Evolutionary conservation across 2,329 filamentous ascomycete species (phyloP).

Genomic region (Thielaviopsis euricoi): DNA sequence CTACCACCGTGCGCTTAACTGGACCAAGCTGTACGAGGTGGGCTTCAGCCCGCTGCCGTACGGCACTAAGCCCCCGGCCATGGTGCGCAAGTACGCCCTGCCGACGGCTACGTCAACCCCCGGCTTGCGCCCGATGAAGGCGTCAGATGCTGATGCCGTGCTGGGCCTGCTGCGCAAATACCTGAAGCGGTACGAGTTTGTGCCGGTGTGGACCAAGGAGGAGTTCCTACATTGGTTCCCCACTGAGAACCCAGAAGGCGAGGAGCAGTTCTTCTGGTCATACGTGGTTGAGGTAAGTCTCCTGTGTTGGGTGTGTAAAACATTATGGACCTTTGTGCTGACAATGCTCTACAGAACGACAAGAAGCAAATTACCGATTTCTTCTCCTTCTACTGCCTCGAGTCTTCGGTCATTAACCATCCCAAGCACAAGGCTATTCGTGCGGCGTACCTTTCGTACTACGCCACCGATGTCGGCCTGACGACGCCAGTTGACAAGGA

Average conservation of each 20-base stretch:
- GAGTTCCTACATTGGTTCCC: slow-evolving; percentile 77
- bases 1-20: slow-evolving; percentile 85
- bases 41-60: slow-evolving; percentile 81
- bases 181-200: slow-evolving; percentile 64
- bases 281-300: slow-evolving; percentile 66
- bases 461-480: slow-evolving; percentile 70
- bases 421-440: slow-evolving; percentile 62
- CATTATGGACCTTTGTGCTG: neutral
- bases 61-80: slow-evolving; percentile 68
- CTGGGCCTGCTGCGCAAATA: slow-evolving; percentile 61
- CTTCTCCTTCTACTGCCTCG: slow-evolving; percentile 90
- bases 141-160: slow-evolving; percentile 62
- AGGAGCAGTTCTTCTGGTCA: slow-evolving; percentile 78
- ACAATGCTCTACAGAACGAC: slow-evolving; percentile 24
- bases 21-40: slow-evolving; percentile 88
- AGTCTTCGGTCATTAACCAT: slow-evolving; percentile 79
- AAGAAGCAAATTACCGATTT: slow-evolving; percentile 84
- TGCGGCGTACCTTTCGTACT: slow-evolving; percentile 95
- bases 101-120: slow-evolving; percentile 56
- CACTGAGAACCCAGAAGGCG: slow-evolving; percentile 45
- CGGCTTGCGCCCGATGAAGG: slow-evolving; percentile 66
- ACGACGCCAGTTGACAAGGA: slow-evolving; percentile 32
- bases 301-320: neutral
- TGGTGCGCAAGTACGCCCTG: slow-evolving; percentile 73
- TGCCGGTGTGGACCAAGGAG: slow-evolving; percentile 61